phyloP scores from a whole-genome alignment of 2,329 filamentous ascomycete genomes.

The Xylaria sp. region DNA sequence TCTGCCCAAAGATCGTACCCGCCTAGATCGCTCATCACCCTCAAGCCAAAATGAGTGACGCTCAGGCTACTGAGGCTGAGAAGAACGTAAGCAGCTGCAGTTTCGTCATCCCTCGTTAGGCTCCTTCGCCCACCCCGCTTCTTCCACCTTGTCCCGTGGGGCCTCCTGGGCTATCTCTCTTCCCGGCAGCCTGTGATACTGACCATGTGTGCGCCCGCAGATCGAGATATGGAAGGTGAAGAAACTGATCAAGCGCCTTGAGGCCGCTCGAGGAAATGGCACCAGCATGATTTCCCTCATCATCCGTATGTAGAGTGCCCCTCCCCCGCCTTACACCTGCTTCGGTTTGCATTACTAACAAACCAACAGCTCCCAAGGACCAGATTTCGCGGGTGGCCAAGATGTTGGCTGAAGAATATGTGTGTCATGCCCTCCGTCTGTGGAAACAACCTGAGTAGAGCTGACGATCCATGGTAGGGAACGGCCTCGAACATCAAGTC shows the following conservation, averaged over 20 bases:
- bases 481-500: conserved; percentile 99
- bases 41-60: conserved; percentile 76
- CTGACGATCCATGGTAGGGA: conserved; percentile 60
- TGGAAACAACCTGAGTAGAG: conserved; percentile 2
- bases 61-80: conserved; percentile 89
- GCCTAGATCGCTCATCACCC: conserved; percentile 27
- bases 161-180: conserved; percentile 20
- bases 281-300: conserved; percentile 99
- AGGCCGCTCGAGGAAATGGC: conserved; percentile 95
- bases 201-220: conserved; percentile 41
- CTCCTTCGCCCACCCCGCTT: conserved; percentile 1
- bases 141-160: conserved; percentile 11
- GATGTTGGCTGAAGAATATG: conserved; percentile 99
- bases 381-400: conserved; percentile 95
- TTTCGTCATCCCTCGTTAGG: conserved; percentile 7
- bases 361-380: conserved; percentile 81
- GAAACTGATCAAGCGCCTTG: conserved; percentile 98
- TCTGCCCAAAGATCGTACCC: conserved; percentile 21
- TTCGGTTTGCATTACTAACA: conserved; percentile 24
- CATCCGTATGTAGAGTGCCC: conserved; percentile 69
- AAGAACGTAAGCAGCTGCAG: conserved; percentile 76
- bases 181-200: conserved; percentile 27
- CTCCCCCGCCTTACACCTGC: conserved; percentile 30
- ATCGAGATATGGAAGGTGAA: conserved; percentile 96
- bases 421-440: conserved; percentile 50